phyloP scores from a whole-genome alignment of 768 basidiomycete genomes.

The Tricholoma furcatifolium region DNA sequence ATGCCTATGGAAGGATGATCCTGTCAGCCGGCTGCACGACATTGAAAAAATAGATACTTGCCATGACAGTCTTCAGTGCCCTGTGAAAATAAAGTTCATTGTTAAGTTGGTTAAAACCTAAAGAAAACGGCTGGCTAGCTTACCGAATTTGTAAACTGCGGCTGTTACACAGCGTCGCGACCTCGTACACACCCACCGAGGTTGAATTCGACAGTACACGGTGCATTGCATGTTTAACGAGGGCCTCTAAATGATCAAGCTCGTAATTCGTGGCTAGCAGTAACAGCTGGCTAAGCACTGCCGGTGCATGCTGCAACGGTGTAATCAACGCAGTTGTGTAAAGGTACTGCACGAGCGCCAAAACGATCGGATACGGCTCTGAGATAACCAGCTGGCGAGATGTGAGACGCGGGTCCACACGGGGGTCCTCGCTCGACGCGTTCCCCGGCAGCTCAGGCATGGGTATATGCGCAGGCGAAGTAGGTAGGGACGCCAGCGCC shows the following conservation, averaged over 20 bases:
- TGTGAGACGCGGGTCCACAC: conserved; percentile 77
- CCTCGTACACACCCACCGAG: conserved; percentile 92
- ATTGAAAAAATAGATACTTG: conserved; percentile 28
- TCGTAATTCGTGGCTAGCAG: conserved; percentile 83
- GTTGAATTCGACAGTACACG: conserved; percentile 79
- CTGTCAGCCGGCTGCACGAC: background rate
- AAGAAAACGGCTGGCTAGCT: conserved; percentile 17
- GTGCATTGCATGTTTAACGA: conserved; percentile 96
- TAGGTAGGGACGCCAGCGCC: conserved; percentile 57
- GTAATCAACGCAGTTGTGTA: conserved; percentile 87
- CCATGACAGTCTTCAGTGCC: conserved; percentile 83
- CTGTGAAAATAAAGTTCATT: conserved; percentile 31
- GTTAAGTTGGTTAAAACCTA: conserved; percentile 17
- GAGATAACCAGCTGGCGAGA: conserved; percentile 79
- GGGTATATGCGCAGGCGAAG: conserved; percentile 58
- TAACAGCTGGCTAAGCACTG: conserved; percentile 84
- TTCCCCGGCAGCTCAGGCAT: conserved; percentile 61
- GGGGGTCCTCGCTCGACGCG: conserved; percentile 44
- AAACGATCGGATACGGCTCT: conserved; percentile 84
- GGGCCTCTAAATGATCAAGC: conserved; percentile 66
- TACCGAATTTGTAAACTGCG: conserved; percentile 88
- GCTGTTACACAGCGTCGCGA: conserved; percentile 88
- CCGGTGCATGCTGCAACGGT: conserved; percentile 86
- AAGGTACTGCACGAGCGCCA: conserved; percentile 92
- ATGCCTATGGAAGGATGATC: conserved; percentile 48